These are phyloP conservation scores for Malus sieversii DNA, from an alignment of 306 rosid species.

Conservation along the genomic window DNA sequence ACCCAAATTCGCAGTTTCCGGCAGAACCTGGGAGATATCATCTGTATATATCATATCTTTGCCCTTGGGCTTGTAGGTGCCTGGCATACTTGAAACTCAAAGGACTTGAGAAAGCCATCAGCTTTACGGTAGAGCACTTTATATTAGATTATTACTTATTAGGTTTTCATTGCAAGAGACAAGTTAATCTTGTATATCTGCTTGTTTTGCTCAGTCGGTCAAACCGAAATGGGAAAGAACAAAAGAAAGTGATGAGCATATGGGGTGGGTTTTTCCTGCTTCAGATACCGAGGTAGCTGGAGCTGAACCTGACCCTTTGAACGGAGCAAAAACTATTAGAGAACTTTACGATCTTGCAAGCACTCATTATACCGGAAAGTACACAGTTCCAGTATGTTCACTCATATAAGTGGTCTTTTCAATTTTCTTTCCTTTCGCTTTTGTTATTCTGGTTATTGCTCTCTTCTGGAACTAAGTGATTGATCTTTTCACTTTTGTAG, in stretches of 20 bases:
- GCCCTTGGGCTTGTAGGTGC: conserved; percentile 98
- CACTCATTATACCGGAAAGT: conserved; percentile 64
- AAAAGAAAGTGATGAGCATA: conserved; percentile 56
- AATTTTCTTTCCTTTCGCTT: background rate
- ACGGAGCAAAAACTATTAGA: conserved; percentile 73
- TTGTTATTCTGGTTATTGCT: background rate
- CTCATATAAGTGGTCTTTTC: background rate
- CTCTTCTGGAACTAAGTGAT: background rate
- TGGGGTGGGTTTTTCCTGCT: conserved; percentile 83
- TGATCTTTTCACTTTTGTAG: conserved; percentile 29
- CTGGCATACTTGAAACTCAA: conserved; percentile 76
- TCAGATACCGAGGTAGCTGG: conserved; percentile 56
- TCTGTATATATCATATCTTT: conserved; percentile 79
- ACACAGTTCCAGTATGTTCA: conserved; percentile 74
- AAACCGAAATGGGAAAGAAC: conserved; percentile 77
- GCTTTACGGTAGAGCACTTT: conserved; percentile 45
- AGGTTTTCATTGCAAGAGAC: background rate
- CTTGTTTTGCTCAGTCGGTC: conserved; percentile 43
- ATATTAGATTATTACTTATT: background rate
- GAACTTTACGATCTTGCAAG: conserved; percentile 86
- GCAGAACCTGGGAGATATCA: conserved; percentile 87
- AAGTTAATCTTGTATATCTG: background rate
- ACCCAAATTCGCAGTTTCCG: conserved; percentile 51
- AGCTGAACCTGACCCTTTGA: conserved; percentile 75
- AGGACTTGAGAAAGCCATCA: conserved; percentile 75